A percentile compares a stretch with the other conserved stretches of the same genome.
These are phyloP conservation scores for Vigna radiata DNA, from an alignment of 306 rosid genomes.

Conservation along the genomic window DNA sequence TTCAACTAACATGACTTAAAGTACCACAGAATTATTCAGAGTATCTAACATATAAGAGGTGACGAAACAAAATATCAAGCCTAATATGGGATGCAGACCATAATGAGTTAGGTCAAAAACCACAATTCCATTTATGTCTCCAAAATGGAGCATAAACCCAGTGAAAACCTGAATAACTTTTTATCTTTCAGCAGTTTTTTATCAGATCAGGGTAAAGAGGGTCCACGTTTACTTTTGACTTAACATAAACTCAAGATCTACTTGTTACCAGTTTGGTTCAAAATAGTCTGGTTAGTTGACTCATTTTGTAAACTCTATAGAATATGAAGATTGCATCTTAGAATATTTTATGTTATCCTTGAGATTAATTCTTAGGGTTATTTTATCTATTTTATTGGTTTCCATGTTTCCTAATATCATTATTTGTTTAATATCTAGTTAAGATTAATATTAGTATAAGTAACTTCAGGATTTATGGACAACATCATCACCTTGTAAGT, in stretches of 20 bases:
- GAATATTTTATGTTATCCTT: neutral
- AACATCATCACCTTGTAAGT: neutral
- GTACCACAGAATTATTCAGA: neutral
- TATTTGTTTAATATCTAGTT: conserved; percentile 4
- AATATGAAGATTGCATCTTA: neutral
- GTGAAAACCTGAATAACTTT: neutral
- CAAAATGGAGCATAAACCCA: neutral
- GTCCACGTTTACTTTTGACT: neutral
- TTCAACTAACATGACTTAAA: neutral
- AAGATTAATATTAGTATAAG: neutral
- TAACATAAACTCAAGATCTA: too few species aligned
- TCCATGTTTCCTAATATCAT: neutral
- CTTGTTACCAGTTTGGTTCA: neutral
- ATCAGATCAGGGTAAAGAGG: neutral
- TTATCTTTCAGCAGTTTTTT: too few species aligned
- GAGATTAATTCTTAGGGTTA: neutral
- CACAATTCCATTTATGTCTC: neutral
- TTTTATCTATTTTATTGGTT: neutral
- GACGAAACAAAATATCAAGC: too few species aligned
- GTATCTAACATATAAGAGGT: neutral
- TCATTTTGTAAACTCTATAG: neutral
- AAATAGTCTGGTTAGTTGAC: neutral
- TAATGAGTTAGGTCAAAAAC: neutral
- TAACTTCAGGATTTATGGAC: neutral
- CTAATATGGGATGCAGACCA: neutral